phyloP scores from a whole-genome alignment of 345 rosid genomes.

The Eucalyptus cloeziana region DNA sequence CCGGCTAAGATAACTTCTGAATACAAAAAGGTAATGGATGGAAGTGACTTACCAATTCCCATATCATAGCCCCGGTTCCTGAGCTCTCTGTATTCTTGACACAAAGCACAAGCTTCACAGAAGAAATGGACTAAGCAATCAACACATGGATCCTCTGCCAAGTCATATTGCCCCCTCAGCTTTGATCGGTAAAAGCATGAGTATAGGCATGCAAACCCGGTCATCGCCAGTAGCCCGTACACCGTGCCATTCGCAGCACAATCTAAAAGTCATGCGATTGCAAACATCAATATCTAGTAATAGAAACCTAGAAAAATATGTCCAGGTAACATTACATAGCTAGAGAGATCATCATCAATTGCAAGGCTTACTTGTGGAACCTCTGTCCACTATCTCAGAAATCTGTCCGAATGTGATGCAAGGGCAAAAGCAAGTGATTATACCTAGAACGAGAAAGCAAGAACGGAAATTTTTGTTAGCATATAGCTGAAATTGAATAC shows the following conservation, averaged over 20 bases:
- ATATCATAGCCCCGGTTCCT: slow-evolving; percentile 37
- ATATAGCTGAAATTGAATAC: neutral
- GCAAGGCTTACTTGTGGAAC: slow-evolving; percentile 15
- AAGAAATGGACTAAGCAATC: slow-evolving; percentile 44
- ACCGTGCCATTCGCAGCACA: slow-evolving; percentile 25
- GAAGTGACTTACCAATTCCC: slow-evolving; percentile 24
- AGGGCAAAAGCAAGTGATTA: slow-evolving; percentile 30
- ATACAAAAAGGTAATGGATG: neutral
- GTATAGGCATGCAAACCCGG: slow-evolving; percentile 22
- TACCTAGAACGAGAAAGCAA: neutral
- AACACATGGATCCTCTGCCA: slow-evolving; percentile 31
- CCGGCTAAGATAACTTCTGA: neutral
- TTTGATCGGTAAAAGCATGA: slow-evolving; percentile 28
- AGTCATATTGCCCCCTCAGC: slow-evolving; percentile 30
- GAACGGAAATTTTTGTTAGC: neutral
- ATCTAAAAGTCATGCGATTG: neutral
- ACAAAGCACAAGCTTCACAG: slow-evolving; percentile 31
- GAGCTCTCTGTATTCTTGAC: slow-evolving; percentile 45
- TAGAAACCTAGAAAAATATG: neutral
- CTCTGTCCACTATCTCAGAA: slow-evolving; percentile 29
- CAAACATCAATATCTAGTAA: neutral
- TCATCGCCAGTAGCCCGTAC: slow-evolving; percentile 19
- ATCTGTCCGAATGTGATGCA: slow-evolving; percentile 43
- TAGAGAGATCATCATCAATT: neutral
- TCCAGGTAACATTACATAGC: neutral